Evolutionary conservation across 2,329 filamentous ascomycete genomes (phyloP), one percentile per base, ranked within the genome.

Genomic region (Penicillium sp.): DNA sequence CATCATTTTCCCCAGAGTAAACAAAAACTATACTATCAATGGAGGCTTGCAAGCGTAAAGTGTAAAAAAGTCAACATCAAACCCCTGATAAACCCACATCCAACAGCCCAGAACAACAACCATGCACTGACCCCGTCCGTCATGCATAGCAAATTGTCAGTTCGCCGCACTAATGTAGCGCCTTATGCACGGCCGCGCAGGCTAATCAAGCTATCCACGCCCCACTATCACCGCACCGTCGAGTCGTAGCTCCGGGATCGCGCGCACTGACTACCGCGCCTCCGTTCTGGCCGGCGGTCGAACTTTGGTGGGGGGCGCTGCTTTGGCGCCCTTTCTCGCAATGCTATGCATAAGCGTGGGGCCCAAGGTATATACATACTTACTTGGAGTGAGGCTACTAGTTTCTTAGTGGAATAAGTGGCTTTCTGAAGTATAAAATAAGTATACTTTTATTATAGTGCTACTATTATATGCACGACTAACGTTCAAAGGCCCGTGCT

Each of bases 131-230:
- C 49, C 57, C 55, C 61, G 37, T 55, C 59, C 47, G 38, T 54
- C 57, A 50, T 60, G 64, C 58, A 60, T 57, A 60, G 60, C 38
- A 54, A 64, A 64, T 60, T 62, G 62, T 66, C 61, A 62, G 47
- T 64, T 65, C 62, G 61, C 62, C 61, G 65, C 62, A 63, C 63
- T 64, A 66, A 62, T 59, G 63, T 54, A 61, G 13, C 21, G 51
- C 21, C 59, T 57, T 48, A 60, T 64, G 62, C 54, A 64, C 50
- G 58, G 51, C 47, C 54, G 60, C 56, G 53, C 60, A 64, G 56
- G 27, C 50, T 38, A 38, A 57, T 49, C 51, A 62, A 51, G 47
- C 60, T 51, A 55, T 56, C 31, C 49, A 50, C 29, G 57, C 57
- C 57, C 65, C 63, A 65, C 62, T 50, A 42, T 51, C 57, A 50